Percentiles rank a stretch among this genome's conserved stretches.
Conservation (phyloP, 805 yeast species). For the Candida quercuum region DNA sequence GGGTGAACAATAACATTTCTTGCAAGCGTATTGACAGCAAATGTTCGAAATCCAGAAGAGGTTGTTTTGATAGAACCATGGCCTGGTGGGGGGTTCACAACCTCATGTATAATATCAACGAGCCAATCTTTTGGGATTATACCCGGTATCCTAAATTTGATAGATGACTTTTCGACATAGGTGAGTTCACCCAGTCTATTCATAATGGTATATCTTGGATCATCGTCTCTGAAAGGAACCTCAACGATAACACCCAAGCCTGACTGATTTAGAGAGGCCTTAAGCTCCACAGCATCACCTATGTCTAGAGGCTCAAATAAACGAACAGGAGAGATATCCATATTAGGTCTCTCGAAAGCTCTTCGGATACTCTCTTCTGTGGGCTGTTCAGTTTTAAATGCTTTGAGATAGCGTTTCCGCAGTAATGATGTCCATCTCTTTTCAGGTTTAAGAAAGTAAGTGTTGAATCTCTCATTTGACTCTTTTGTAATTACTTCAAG, state of each 20-base stretch:
- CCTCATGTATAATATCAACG: constrained; percentile 17
- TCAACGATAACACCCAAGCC: constrained; percentile 50
- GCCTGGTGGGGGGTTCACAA: constrained; percentile 11
- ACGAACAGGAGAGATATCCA: constrained; percentile 3
- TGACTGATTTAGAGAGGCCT: constrained; percentile 34
- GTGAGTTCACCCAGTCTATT: constrained; percentile 52
- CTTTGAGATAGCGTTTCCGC: no score
- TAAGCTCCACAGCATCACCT: constrained; percentile 62
- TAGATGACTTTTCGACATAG: constrained; percentile 39
- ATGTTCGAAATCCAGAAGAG: constrained; percentile 22
- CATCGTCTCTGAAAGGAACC: constrained; percentile 42
- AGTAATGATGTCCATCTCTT: neutral
- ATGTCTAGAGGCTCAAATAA: constrained; percentile 23
- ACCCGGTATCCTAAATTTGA: constrained; percentile 50
- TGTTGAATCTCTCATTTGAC: neutral
- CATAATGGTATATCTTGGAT: constrained; percentile 52
- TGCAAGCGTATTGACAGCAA: constrained; percentile 28
- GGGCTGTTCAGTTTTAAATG: neutral
- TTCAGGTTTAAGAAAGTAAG: neutral
- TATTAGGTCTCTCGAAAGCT: constrained; percentile 1
- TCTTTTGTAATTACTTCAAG: neutral
- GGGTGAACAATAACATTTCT: constrained; percentile 28
- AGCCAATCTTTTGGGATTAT: constrained; percentile 39
- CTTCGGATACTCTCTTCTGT: neutral
- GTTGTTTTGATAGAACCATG: constrained; percentile 28